phyloP scores from a whole-genome alignment of 176 grass and related monocot genomes.

The Elaeis guineensis region DNA sequence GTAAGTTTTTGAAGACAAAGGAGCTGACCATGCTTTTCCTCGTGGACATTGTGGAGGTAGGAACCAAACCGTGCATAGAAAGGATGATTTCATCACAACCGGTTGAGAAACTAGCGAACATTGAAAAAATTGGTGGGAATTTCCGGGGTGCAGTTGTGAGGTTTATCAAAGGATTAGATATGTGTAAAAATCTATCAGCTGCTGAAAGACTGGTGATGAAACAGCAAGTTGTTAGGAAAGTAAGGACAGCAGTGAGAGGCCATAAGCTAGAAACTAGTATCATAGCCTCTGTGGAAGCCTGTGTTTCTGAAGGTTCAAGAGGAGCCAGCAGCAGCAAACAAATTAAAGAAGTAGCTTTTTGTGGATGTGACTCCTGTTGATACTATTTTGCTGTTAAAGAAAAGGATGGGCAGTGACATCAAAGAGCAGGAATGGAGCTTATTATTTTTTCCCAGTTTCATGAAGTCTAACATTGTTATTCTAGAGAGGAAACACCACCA shows the following conservation, averaged over 20 bases:
- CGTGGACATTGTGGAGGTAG: slow-evolving; percentile 41
- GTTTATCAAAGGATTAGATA: slow-evolving; percentile 42
- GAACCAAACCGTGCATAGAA: slow-evolving; percentile 58
- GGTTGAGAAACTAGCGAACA: slow-evolving; percentile 43
- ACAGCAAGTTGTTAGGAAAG: slow-evolving; percentile 64
- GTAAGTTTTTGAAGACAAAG: slow-evolving; percentile 45
- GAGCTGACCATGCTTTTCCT: slow-evolving; percentile 46
- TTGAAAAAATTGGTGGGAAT: slow-evolving; percentile 42
- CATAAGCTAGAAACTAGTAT: slow-evolving; percentile 39
- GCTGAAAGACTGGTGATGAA: slow-evolving; percentile 24
- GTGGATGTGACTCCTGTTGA: no score
- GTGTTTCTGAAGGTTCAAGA: slow-evolving; percentile 33
- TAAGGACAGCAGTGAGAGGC: slow-evolving; percentile 37
- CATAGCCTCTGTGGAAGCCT: slow-evolving; percentile 42
- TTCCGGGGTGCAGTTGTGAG: slow-evolving; percentile 49
- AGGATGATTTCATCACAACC: slow-evolving; percentile 45
- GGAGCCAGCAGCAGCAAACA: slow-evolving; percentile 42
- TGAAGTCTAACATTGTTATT: no score
- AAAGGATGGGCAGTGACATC: no score
- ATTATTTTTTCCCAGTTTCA: no score
- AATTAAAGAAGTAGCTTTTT: slow-evolving; percentile 29
- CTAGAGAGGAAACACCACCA: no score
- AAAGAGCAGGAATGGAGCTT: no score
- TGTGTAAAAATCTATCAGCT: slow-evolving; percentile 56
- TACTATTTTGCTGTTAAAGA: no score